Evolutionary conservation across 2,329 filamentous ascomycete species (phyloP), one percentile per base, ranked within the genome.

Genomic region (Fusarium sp.): DNA sequence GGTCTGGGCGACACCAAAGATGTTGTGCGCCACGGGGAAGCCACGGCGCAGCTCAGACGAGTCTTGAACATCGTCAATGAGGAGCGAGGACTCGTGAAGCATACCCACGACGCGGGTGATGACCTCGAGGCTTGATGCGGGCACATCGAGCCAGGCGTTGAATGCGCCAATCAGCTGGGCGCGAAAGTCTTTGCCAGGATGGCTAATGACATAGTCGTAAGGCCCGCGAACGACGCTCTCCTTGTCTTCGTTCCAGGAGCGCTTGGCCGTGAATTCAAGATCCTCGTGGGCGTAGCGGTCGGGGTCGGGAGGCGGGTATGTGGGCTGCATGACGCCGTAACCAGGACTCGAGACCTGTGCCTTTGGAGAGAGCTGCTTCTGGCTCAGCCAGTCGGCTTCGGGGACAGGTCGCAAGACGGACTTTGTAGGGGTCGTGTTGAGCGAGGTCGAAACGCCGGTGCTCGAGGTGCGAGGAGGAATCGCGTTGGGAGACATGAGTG

Each of bases 31-130:
- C 20, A 95, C 93, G 14, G 93, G 93, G 39, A 92, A 85, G 41
- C 93, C 93, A 40, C 93, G 87, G 40, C 93, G 90, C 28, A 96
- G 84, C 65, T 89, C 80, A 3, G 91, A 94, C 41, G 86, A 89
- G 80, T 97, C 93, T 81, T 97, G 92, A 8, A 97, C 93, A 77
- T 97, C 94, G 79, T 97, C 93, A 57, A 96, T 88, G 24, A 96
- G 87, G 56, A 96, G 83, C 5, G 92, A 94, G 5, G 93, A 90
- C 39, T 93, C 95, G 79, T 96, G 93, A 46, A 96, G 85, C 92
- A 95, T 95, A 71, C 90, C 91, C 13, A 96, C 88, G 6, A 94
- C 92, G 63, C 87, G 88, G 28, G 90, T 94, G 74, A 96, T 95
- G 62, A 94, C 83, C 41, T 87, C 86, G 57, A 96, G 84, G 70